phyloP scores from a whole-genome alignment of 768 basidiomycete species.

The Mycena vitilis region DNA sequence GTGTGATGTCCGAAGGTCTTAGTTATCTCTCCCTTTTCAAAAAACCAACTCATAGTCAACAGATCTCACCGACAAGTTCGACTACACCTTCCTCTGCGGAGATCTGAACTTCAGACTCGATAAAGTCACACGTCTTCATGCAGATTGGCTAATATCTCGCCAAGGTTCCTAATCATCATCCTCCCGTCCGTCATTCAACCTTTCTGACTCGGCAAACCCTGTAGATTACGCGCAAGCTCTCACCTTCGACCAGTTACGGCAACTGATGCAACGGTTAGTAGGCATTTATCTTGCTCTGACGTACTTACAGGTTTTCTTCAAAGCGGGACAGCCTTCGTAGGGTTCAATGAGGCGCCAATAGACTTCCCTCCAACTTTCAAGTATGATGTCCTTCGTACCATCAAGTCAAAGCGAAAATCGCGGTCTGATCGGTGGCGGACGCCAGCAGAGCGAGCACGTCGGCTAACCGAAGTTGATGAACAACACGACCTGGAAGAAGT shows the following conservation, averaged over 20 bases:
- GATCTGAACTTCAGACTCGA: conserved; percentile 94
- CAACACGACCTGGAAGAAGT: conserved; percentile 47
- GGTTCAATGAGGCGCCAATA: conserved; percentile 85
- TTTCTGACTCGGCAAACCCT: conserved; percentile 26
- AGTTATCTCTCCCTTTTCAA: conserved; percentile 21
- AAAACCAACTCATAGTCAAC: conserved; percentile 15
- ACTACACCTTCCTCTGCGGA: conserved; percentile 89
- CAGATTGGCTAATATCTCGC: conserved; percentile 91
- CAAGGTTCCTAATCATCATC: conserved; percentile 61
- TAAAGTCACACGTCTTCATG: conserved; percentile 84
- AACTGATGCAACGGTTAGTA: conserved; percentile 65
- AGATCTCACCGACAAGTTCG: conserved; percentile 91
- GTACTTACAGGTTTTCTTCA: too few species aligned
- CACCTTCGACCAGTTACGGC: conserved; percentile 88
- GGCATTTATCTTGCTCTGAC: too few species aligned
- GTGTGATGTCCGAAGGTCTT: conserved; percentile 77
- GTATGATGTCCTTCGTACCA: conserved; percentile 78
- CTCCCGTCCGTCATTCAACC: too few species aligned
- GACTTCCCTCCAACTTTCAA: conserved; percentile 95
- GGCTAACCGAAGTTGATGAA: conserved; percentile 54
- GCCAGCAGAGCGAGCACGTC: conserved; percentile 48
- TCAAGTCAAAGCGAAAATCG: conserved; percentile 61
- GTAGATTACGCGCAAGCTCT: conserved; percentile 88
- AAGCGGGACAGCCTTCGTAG: conserved; percentile 73
- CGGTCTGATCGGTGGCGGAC: conserved; percentile 51